Base-by-base conservation (phyloP, 805 yeast species). In the Candida taoyuanica region DNA sequence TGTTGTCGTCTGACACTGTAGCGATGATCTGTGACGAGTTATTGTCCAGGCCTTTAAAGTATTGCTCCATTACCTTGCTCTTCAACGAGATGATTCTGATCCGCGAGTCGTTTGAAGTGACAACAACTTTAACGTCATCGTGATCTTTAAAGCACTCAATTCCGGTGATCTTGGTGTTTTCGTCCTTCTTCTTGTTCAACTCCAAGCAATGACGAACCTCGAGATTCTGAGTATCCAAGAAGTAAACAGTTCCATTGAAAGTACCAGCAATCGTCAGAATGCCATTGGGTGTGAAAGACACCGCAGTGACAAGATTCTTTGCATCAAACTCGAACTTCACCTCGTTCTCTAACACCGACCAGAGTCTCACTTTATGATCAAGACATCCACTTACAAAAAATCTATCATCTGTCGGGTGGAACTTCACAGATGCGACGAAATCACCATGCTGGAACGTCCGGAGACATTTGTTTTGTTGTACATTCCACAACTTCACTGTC, bases 331-430 rank as follows among this genome's bases (percentile, higher is more conserved):
- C 70, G 54, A 64, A 83, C 7, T 81, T 70, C 5, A 83, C 79
- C 31, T 72, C 72, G 26, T 71, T 68, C 40, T 89, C 97, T 33
- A 88, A 66, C 19, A 89, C 80, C 1, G 91, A 82, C 94, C 96
- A 86, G n/a, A 89, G 58, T 39, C 94, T 63, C 14, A 85, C 69
- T 17, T 73, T 67, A 42, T 82, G 81, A 52, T 87, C 95, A 45
- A 88, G 64, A 36, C 91, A 82, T 5, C 95, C 91, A 46, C 88
- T 79, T 3, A 83, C 57, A 57, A 89, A 86, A 55, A 89, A 89
- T 17, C 97, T 62, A 55, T 89, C 96, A 60, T 89, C 97, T 1
- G 65, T 64, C 1, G 93, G 94, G 53, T 85, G 95, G 58, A 89
- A 89, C 35, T 71, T 73, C 3, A 84, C 84, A 8, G 81, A 67